phyloP scores from a whole-genome alignment of 2,329 filamentous ascomycete species.

The Spiromastix sp. region DNA sequence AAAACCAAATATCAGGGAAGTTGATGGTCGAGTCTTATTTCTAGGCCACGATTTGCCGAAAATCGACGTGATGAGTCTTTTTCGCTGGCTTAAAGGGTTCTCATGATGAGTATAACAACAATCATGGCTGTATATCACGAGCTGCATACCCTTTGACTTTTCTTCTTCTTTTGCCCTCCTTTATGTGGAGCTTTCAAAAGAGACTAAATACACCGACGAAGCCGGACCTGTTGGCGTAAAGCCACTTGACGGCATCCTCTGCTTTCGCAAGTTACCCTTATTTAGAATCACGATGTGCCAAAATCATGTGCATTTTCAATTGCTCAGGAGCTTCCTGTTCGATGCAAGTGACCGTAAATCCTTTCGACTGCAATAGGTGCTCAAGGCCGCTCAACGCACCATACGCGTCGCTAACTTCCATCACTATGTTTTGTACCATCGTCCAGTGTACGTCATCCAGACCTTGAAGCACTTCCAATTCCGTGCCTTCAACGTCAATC shows the following conservation, averaged over 20 bases:
- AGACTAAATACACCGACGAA: no score
- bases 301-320: background rate
- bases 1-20: no score
- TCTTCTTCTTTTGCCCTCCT: no score
- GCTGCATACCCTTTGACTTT: no score
- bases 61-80: background rate
- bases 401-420: conserved; percentile 14
- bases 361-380: conserved; percentile 12
- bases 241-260: no score
- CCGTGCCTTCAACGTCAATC: conserved; percentile 18
- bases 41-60: background rate
- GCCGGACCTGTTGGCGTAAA: no score
- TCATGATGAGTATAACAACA: no score
- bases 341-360: conserved; percentile 10
- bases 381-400: conserved; percentile 9
- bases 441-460: conserved; percentile 16
- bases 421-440: conserved; percentile 12
- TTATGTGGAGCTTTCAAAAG: no score
- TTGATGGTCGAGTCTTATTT: background rate
- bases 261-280: no score
- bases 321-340: background rate
- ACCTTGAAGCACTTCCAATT: conserved; percentile 15
- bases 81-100: no score
- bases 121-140: no score
- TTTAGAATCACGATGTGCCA: background rate